phyloP scores from a whole-genome alignment of 164 flowering plant genomes.

The Chloranthus sessilifolius region DNA sequence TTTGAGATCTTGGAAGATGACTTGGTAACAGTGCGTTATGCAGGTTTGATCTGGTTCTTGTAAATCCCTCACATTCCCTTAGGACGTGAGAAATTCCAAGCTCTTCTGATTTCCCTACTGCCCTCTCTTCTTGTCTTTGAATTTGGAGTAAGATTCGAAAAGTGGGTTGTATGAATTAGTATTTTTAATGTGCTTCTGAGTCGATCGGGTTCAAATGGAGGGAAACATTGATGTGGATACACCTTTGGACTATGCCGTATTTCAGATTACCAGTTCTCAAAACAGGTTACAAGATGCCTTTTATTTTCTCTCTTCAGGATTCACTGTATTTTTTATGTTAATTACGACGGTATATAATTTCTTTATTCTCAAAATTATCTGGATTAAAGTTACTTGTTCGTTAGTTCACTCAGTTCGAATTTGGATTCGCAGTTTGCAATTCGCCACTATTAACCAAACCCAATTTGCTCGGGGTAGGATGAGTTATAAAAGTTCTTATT shows the following conservation, averaged over 20 bases:
- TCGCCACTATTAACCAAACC: no score
- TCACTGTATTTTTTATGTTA: no score
- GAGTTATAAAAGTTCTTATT: not conserved
- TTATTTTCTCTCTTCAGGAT: not conserved
- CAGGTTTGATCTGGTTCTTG: slow-evolving; percentile 3
- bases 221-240: slow-evolving; percentile 30
- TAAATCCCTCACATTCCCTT: not conserved
- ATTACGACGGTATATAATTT: not conserved
- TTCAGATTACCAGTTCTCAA: slow-evolving; percentile 40
- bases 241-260: slow-evolving; percentile 44
- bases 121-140: no score
- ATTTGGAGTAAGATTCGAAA: no score
- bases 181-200: slow-evolving; percentile 6
- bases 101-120: not conserved
- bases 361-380: no score
- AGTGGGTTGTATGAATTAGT: not conserved
- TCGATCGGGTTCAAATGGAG: slow-evolving; percentile 31
- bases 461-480: no score
- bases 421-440: no score
- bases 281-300: slow-evolving; percentile 35
- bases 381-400: not conserved
- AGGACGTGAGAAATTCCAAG: not conserved
- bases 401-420: not conserved
- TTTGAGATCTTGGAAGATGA: not conserved
- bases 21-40: slow-evolving; percentile 1